Evolutionary conservation across 1,139 yeast species (phyloP).

Genomic region (Lodderomyces beijingensis): DNA sequence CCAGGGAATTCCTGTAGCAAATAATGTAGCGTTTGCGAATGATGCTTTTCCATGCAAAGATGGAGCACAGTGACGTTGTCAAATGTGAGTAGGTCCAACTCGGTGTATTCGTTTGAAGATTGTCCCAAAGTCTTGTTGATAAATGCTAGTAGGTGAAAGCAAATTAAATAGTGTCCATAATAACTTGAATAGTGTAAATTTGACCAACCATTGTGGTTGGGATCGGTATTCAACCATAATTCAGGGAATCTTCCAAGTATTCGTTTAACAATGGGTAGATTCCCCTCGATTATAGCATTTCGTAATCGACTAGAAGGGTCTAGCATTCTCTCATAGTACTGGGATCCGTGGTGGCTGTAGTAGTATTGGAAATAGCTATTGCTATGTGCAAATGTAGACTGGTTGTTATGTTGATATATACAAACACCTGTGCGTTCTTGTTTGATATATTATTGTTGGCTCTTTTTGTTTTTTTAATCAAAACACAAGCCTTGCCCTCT

Average conservation of each 20-base stretch:
- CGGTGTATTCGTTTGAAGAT: constrained; percentile 16
- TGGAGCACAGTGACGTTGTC: constrained; percentile 73
- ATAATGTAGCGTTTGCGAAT: constrained; percentile 77
- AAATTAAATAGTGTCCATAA: constrained; percentile 74
- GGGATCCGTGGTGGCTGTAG: no score
- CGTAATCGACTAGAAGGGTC: constrained; percentile 72
- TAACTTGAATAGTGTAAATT: constrained; percentile 84
- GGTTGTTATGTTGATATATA: no score
- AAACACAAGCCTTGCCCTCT: no score
- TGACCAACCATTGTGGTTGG: constrained; percentile 74
- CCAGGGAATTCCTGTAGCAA: constrained; percentile 77
- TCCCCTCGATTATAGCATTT: constrained; percentile 68
- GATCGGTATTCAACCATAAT: constrained; percentile 68
- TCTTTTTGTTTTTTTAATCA: no score
- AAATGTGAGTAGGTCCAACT: constrained; percentile 49
- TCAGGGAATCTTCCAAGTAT: constrained; percentile 71
- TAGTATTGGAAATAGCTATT: no score
- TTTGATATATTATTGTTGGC: no score
- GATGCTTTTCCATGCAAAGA: constrained; percentile 58
- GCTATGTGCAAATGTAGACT: no score
- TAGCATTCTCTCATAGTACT: constrained; percentile 28
- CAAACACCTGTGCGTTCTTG: no score
- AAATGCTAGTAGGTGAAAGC: constrained; percentile 51
- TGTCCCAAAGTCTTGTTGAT: constrained; percentile 24
- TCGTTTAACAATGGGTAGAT: constrained; percentile 67